Base-by-base conservation (phyloP, 75 land plant species). In the Pseudotsuga menziesii region DNA sequence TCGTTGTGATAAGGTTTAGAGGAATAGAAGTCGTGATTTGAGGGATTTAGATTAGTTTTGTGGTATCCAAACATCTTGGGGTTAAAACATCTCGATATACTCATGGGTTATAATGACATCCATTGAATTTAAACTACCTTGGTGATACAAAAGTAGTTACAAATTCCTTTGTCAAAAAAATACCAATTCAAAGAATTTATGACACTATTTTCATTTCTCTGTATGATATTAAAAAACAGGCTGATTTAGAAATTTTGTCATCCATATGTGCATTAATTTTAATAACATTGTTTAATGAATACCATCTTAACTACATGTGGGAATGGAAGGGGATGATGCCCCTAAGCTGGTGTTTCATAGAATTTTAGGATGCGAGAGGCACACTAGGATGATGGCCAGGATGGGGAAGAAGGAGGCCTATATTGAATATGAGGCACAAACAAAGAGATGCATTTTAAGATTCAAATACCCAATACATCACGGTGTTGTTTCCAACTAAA, bases 281-380 rank as follows among this genome's bases (percentile, higher is more conserved):
- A 44, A 44, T 7, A 44, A 7, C 52, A 44, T 44, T 44, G 11
- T 5, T 11, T 25, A 9, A 62, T 14, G 1, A 4, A 22, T 44
- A 1, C 11, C 7, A n/a, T 11, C 14, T 17, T 16, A 5, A 16
- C 4, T 63, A 61, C 73, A 88, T 88, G 89, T 84, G 77, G 89
- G 89, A 6, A 79, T 88, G 75, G 89, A 88, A 9, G 88, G 88
- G 35, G 89, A 88, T 64, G 88, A 88, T 80, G 89, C 89, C 6
- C 85, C 85, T 0, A 48, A 88, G 39, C 88, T 88, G 4, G 89
- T 88, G 59, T 88, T 88, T 58, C 89, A 84, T 2, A 80, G 83
- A 55, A 80, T 84, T 13, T 77, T 84, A 4, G 86, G 86, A 6
- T 26, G 86, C n/a, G 88, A 88, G 15, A 75, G 86, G 3, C 89